These are phyloP conservation scores for Pluteus cervinus DNA, from an alignment of 768 basidiomycete genomes.

Conservation along the genomic window DNA sequence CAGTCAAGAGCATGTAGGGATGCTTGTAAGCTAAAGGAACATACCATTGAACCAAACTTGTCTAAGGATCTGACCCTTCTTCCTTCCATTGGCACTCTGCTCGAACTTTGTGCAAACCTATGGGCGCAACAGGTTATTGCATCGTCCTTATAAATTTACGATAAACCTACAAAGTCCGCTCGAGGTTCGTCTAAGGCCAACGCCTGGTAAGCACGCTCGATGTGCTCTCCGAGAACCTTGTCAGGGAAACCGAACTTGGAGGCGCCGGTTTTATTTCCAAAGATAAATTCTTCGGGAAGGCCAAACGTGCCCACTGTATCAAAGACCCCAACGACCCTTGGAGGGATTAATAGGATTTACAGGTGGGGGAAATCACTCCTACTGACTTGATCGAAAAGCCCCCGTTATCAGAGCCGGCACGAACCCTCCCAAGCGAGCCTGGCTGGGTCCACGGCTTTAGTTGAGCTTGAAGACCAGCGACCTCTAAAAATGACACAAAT, in stretches of 20 bases:
- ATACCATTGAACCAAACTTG: constrained; percentile 74
- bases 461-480: constrained; percentile 29
- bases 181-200: constrained; percentile 64
- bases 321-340: constrained; percentile 68
- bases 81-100: constrained; percentile 44
- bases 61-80: constrained; percentile 52
- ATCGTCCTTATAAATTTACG: not conserved
- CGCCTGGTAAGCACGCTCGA: constrained; percentile 63
- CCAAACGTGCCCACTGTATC: constrained; percentile 76
- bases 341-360: constrained; percentile 4
- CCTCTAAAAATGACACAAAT: constrained; percentile 25
- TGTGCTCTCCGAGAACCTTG: constrained; percentile 50
- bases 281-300: constrained; percentile 58
- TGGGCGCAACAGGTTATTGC: not conserved
- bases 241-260: constrained; percentile 65
- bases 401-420: constrained; percentile 39
- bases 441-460: constrained; percentile 51
- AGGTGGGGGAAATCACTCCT: too few relatives aligned
- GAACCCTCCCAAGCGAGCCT: constrained; percentile 44
- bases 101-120: constrained; percentile 61
- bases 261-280: constrained; percentile 34
- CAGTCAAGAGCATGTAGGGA: constrained; percentile 2
- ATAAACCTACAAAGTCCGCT: constrained; percentile 50
- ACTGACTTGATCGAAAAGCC: constrained; percentile 60
- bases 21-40: constrained; percentile 6